These are phyloP conservation scores for Cladophialophora yegresii DNA, from an alignment of 2,329 filamentous ascomycete genomes.

Conservation along the genomic window DNA sequence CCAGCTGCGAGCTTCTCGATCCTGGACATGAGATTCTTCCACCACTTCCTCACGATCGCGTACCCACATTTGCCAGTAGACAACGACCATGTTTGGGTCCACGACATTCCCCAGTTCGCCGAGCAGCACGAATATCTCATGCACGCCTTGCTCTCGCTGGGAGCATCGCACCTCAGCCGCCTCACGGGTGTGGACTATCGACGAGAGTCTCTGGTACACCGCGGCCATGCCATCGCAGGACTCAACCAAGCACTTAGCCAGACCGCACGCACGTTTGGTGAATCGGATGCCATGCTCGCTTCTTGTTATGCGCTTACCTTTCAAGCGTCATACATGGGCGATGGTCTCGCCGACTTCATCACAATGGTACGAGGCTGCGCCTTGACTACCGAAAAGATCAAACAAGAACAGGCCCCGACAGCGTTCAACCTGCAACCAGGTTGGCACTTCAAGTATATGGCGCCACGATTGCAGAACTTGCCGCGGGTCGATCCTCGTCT, in stretches of 20 bases:
- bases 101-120: conserved; percentile 66
- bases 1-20: conserved; percentile 42
- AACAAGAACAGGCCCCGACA: conserved; percentile 33
- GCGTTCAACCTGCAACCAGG: conserved; percentile 37
- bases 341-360: conserved; percentile 42
- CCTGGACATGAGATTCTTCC: conserved; percentile 56
- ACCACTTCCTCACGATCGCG: conserved; percentile 55
- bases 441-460: conserved; percentile 35
- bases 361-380: conserved; percentile 43
- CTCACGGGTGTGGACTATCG: conserved; percentile 55
- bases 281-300: conserved; percentile 40
- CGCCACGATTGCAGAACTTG: conserved; percentile 31
- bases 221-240: conserved; percentile 64
- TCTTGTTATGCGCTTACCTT: conserved; percentile 43
- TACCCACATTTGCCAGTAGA: conserved; percentile 67
- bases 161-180: conserved; percentile 60
- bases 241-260: conserved; percentile 57
- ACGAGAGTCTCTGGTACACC: conserved; percentile 63
- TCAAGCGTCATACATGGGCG: conserved; percentile 42
- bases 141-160: conserved; percentile 68
- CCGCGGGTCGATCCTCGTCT: conserved; percentile 29
- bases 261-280: conserved; percentile 31
- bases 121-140: conserved; percentile 70
- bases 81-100: conserved; percentile 67
- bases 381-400: conserved; percentile 43